A percentile compares a stretch with the other conserved stretches of the same genome.
These are phyloP conservation scores for Setaria viridis DNA, from an alignment of 202 grass and related monocot species.

Conservation along the genomic window DNA sequence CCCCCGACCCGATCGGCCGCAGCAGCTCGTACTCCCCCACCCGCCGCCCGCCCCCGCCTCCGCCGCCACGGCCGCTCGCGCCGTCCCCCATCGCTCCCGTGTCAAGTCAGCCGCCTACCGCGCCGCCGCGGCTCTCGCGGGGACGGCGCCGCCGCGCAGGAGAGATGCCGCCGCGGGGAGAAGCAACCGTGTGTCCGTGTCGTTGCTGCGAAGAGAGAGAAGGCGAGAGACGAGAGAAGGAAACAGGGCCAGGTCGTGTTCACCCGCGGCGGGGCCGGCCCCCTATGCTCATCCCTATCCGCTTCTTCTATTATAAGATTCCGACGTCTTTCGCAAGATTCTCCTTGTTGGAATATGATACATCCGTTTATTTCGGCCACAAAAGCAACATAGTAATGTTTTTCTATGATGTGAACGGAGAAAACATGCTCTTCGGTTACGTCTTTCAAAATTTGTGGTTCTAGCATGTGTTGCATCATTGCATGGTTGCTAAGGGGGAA, in stretches of 20 bases:
- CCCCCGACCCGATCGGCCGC: slow-evolving; percentile 77
- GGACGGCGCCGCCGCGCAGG: slow-evolving; percentile 15
- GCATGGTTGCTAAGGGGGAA: neutral
- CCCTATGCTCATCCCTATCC: slow-evolving; percentile 52
- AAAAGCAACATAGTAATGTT: slow-evolving; percentile 15
- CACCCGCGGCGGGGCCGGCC: slow-evolving; percentile 47
- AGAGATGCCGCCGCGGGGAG: slow-evolving; percentile 52
- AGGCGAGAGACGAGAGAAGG: neutral
- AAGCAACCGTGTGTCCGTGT: slow-evolving; percentile 51
- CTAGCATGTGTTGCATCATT: neutral
- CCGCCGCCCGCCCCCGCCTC: slow-evolving; percentile 56
- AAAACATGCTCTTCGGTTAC: neutral
- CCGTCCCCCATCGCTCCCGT: slow-evolving; percentile 42
- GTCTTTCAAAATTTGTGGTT: neutral
- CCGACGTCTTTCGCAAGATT: slow-evolving; percentile 53
- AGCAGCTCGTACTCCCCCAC: slow-evolving; percentile 83
- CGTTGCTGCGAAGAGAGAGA: slow-evolving; percentile 24
- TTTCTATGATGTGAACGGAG: neutral
- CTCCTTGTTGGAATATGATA: slow-evolving; percentile 34
- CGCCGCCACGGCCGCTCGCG: slow-evolving; percentile 40
- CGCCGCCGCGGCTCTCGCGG: slow-evolving; percentile 17
- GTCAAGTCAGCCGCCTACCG: slow-evolving; percentile 9
- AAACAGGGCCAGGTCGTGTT: slow-evolving; percentile 41
- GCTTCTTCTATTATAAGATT: slow-evolving; percentile 47
- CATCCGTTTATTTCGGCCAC: slow-evolving; percentile 32